Base-by-base conservation (phyloP, 345 rosid genomes). In the Eucalyptus albens region DNA sequence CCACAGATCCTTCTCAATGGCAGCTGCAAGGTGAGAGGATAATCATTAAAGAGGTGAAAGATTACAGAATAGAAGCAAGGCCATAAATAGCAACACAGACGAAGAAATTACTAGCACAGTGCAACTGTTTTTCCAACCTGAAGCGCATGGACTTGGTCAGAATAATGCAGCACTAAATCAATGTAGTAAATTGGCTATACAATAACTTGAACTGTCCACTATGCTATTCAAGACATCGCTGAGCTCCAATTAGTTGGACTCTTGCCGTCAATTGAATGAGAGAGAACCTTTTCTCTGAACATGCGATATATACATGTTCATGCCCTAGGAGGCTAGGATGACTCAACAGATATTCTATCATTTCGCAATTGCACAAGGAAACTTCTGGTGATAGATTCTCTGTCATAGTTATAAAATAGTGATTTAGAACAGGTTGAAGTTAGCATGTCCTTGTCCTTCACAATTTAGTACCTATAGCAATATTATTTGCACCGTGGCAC, bases 1-100 rank as follows among this genome's bases (percentile, higher is more conserved):
- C 99, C 99, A 97, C 86, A 98, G 91, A 90, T 98, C 99, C 92
- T 97, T 98, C 91, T 97, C 99, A 90, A 98, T 96, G 87, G 99
- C 99, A 94, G 99, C 99, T 98, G 96, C 93, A 92, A 86, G 69
- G 92, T 82, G 86, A 89, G 40, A 86, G 62, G 86, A 81, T 19
- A 50, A 21, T 53, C 55, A 49, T 86, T 27, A 31, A 72, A 72
- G 82, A 72, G 82, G 82, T 9, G 82, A 72, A 72, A 33, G 82
- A 72, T 4, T 24, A 33, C 82, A 72, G 14, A 72, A 33, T 72
- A 72, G 82, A 72, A 72, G 82, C 14, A 33, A 69, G 44, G 82
- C 26, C 82, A 72, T 72, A 72, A 33, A 72, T 72, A 72, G 26
- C 82, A 15, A 22, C 5, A 72, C 26, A 72, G 15, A 72, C 1